Evolutionary conservation across 2,329 filamentous ascomycete species (phyloP), one percentile per base, ranked within the genome.

Genomic region (Parafenestella ontariensis): DNA sequence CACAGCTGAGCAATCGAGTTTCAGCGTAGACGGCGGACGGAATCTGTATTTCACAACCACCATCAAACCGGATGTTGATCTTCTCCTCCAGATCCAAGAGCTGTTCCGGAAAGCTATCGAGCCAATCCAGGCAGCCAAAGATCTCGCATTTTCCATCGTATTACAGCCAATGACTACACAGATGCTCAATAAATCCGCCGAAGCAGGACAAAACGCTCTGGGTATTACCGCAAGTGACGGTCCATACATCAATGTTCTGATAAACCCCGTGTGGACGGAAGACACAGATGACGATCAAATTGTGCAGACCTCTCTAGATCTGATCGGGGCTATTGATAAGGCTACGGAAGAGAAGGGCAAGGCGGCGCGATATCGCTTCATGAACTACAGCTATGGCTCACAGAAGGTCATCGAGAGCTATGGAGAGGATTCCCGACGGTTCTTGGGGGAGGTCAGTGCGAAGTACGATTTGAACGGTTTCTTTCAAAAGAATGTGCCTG

Each of bases 381-480:
- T 66, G 36, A 73, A 68, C 34, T 75, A 74, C 51, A 70, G 29
- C 24, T 33, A 46, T 33, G n/a, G 33, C 5, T 34, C 28, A 7
- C 45, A 56, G 49, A 43, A 29, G 24, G 41, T 43, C 2, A 29
- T 43, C 17, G 41, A 43, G 37, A 59, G 52, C n/a, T 56, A 61
- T 46, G 54, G 54, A 6, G 36, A 31, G 6, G 43, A 48, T 1
- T 29, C 52, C 6, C 29, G 43, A 17, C 20, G 37, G 40, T 43
- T 23, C 10, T 6, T 59, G 42, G 37, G 41, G 29, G 26, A 46
- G 5, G 50, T 54, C 3, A 46, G 37, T 37, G 58, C 59, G 58
- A 70, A 68, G 58, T 76, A 75, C 53, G 74, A 76, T 54, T 67
- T 68, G 2, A 23, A 48, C 5, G 56, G 62, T 11, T 47, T 76